These are phyloP conservation scores for Colletotrichum spaethianum DNA, from an alignment of 2,329 filamentous ascomycete species.

Conservation along the genomic window DNA sequence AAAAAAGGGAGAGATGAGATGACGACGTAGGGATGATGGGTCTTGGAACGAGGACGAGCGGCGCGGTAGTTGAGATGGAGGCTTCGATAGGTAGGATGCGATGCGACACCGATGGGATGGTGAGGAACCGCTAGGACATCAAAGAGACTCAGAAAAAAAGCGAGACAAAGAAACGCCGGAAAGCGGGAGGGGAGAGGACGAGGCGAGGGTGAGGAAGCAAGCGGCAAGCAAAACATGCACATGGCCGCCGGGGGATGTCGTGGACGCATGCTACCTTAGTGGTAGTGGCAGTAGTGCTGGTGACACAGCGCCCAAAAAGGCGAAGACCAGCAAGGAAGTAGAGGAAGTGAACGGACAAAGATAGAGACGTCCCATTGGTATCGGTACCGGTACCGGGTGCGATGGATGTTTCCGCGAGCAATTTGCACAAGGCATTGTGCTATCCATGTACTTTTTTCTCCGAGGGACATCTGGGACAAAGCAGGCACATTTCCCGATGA, in stretches of 20 bases:
- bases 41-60: not conserved
- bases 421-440: not conserved
- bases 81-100: slow-evolving; percentile 2
- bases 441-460: not conserved
- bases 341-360: not conserved
- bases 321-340: too few relatives aligned
- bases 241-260: not conserved
- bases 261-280: not conserved
- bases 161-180: not conserved
- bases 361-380: not conserved
- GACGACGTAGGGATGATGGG: slow-evolving; percentile 1
- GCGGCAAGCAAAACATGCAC: not conserved
- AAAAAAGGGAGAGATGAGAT: slow-evolving; percentile 8
- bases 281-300: not conserved
- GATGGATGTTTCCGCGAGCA: not conserved
- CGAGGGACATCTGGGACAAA: not conserved
- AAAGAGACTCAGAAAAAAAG: not conserved
- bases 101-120: not conserved
- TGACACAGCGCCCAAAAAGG: not conserved
- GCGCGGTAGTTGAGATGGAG: not conserved
- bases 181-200: too few relatives aligned
- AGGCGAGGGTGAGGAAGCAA: not conserved
- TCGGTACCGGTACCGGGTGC: slow-evolving; percentile 1
- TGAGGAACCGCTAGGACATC: not conserved
- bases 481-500: not conserved